phyloP scores from a whole-genome alignment of 257 asterid species.

The Mentha longifolia region DNA sequence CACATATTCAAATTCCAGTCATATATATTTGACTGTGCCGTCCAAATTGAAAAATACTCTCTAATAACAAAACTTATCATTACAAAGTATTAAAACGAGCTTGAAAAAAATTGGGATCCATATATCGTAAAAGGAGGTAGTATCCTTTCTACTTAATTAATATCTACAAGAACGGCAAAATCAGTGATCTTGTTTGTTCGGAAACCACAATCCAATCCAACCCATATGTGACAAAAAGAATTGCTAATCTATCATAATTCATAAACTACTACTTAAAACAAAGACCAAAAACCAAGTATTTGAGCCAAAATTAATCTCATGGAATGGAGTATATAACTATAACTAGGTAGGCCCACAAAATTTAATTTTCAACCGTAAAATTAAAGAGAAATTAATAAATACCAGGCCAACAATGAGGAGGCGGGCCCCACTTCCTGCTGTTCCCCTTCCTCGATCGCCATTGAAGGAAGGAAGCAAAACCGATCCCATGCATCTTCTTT shows the following conservation, averaged over 20 bases:
- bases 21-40: background rate
- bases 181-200: conserved; percentile 6
- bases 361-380: conserved; percentile 31
- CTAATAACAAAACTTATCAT: background rate
- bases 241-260: background rate
- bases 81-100: background rate
- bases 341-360: conserved; percentile 31
- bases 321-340: too few relatives aligned
- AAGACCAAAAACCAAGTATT: conserved; percentile 24
- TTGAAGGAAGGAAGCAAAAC: conserved; percentile 6
- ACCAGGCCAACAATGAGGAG: conserved; percentile 17
- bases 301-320: conserved; percentile 33
- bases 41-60: background rate
- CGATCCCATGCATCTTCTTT: conserved; percentile 11
- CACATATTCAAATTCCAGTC: background rate
- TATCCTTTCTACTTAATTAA: background rate
- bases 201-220: conserved; percentile 27
- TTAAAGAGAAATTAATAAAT: background rate
- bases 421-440: conserved; percentile 25
- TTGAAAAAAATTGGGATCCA: too few relatives aligned
- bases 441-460: conserved; percentile 16
- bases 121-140: too few relatives aligned
- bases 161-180: conserved; percentile 11
- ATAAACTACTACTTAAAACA: conserved; percentile 16
- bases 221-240: conserved; percentile 28